Conservation (phyloP, 2,329 filamentous ascomycete species). For the Alternaria solani region DNA sequence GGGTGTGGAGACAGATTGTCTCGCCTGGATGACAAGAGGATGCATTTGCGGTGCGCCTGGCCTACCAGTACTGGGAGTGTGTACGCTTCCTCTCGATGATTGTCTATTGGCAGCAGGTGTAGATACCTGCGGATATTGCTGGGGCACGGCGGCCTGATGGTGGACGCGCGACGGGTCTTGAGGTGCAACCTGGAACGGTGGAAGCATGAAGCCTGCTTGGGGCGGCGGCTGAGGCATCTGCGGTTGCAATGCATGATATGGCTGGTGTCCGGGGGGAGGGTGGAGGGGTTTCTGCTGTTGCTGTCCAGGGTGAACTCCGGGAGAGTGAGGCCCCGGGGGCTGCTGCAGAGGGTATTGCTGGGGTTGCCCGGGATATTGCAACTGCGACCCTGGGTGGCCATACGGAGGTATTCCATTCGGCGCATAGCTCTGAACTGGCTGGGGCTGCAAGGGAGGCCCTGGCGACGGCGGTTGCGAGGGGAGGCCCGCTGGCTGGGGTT, state of each 20-base stretch:
- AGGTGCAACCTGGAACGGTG: slow-evolving; percentile 57
- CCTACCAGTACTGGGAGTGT: slow-evolving; percentile 27
- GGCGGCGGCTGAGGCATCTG: slow-evolving; percentile 49
- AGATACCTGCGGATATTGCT: slow-evolving; percentile 39
- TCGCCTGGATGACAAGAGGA: slow-evolving; percentile 34
- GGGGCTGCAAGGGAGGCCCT: slow-evolving; percentile 42
- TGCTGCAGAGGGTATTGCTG: slow-evolving; percentile 38
- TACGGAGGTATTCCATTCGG: slow-evolving; percentile 38
- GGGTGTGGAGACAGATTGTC: slow-evolving; percentile 40
- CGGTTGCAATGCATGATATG: slow-evolving; percentile 41
- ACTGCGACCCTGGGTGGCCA: slow-evolving; percentile 34
- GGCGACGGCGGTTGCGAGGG: slow-evolving; percentile 35
- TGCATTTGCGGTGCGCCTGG: slow-evolving; percentile 32
- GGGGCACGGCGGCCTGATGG: slow-evolving; percentile 39
- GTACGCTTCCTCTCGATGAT: slow-evolving; percentile 16
- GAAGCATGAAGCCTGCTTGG: slow-evolving; percentile 57
- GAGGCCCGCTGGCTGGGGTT: slow-evolving; percentile 31
- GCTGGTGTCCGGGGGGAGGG: slow-evolving; percentile 39
- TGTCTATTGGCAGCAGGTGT: slow-evolving; percentile 38
- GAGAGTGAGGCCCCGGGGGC: slow-evolving; percentile 42
- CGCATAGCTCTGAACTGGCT: slow-evolving; percentile 33
- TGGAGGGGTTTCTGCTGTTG: slow-evolving; percentile 43
- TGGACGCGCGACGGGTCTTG: slow-evolving; percentile 53
- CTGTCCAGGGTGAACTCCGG: slow-evolving; percentile 39
- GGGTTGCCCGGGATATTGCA: slow-evolving; percentile 41